phyloP scores from a whole-genome alignment of 345 rosid genomes.

The Arabis hirsuta region DNA sequence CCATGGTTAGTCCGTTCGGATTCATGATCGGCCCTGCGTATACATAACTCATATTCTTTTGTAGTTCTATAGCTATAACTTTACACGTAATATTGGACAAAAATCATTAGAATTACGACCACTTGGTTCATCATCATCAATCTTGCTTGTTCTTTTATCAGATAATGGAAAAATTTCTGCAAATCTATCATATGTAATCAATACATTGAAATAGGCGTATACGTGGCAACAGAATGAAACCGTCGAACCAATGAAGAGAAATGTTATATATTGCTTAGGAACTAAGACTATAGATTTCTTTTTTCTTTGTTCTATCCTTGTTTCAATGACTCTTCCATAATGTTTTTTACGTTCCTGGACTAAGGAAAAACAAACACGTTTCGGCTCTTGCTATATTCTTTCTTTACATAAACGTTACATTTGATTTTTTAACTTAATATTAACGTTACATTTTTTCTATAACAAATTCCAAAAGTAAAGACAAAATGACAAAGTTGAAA shows the following conservation, averaged over 20 bases:
- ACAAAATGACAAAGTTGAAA: slow-evolving; percentile 19
- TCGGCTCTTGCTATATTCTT: neutral
- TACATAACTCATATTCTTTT: too few relatives aligned
- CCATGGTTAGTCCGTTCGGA: too few relatives aligned
- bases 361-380: slow-evolving; percentile 20
- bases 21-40: too few relatives aligned
- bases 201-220: neutral
- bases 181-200: neutral
- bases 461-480: neutral
- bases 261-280: slow-evolving; percentile 31
- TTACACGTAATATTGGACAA: too few relatives aligned
- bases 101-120: too few relatives aligned
- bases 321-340: slow-evolving; percentile 19
- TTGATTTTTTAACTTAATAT: too few relatives aligned
- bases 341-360: neutral
- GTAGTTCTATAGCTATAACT: too few relatives aligned
- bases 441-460: neutral
- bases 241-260: slow-evolving; percentile 26
- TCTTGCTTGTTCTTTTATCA: too few relatives aligned
- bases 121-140: too few relatives aligned
- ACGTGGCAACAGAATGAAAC: slow-evolving; percentile 17
- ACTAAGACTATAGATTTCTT: slow-evolving; percentile 10
- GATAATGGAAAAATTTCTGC: too few relatives aligned
- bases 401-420: slow-evolving; percentile 11
- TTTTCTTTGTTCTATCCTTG: slow-evolving; percentile 26